Percentiles rank a stretch among this genome's conserved stretches.
phyloP scores from a whole-genome alignment of 257 asterid species.

The Solanum ossicruentum region DNA sequence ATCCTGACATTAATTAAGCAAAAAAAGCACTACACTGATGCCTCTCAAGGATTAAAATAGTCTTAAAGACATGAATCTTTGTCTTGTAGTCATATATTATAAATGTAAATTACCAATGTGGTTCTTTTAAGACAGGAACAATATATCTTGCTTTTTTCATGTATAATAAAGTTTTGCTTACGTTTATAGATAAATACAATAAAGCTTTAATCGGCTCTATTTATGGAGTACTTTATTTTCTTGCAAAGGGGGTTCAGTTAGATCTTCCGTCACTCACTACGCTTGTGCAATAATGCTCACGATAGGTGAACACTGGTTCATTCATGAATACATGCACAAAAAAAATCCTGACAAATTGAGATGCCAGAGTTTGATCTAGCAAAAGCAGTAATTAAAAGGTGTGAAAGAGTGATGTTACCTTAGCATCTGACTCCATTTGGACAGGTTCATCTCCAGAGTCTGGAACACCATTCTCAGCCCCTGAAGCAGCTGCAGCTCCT shows the following conservation, averaged over 20 bases:
- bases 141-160: background rate
- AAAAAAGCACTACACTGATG: background rate
- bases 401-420: conserved; percentile 29
- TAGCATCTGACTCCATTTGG: conserved; percentile 75
- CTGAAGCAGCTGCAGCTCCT: conserved; percentile 30
- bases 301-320: background rate
- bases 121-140: background rate
- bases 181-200: background rate
- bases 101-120: background rate
- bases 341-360: background rate
- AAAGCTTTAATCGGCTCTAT: too few relatives aligned
- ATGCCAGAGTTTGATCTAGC: background rate
- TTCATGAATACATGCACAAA: background rate
- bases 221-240: background rate
- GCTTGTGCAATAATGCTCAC: too few relatives aligned
- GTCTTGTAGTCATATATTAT: background rate
- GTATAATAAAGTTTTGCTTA: background rate
- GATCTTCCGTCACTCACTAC: background rate
- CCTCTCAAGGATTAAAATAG: background rate
- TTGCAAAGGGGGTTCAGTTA: background rate
- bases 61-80: background rate
- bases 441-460: conserved; percentile 55
- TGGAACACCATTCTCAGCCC: conserved; percentile 55
- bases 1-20: background rate
- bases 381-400: background rate